A percentile compares a stretch with the other conserved stretches of the same genome.
Conservation (phyloP, 345 rosid genomes). For the Citrus medica region DNA sequence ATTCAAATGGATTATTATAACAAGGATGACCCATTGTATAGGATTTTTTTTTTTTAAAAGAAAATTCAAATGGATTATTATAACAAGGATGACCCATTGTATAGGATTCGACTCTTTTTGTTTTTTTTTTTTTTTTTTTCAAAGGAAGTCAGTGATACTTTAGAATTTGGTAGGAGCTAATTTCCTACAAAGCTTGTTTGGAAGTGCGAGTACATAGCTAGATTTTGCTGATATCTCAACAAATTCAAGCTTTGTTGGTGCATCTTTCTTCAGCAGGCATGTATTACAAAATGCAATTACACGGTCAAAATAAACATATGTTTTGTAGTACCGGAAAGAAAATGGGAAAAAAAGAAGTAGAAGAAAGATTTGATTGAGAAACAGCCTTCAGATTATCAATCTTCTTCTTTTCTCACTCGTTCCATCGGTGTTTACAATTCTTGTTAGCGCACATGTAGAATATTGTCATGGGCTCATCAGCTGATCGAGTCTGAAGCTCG, state of each 20-base stretch:
- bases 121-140: neutral
- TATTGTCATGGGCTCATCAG: conserved; percentile 64
- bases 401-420: conserved; percentile 16
- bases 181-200: neutral
- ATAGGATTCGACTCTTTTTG: conserved; percentile 3
- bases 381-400: too few species aligned
- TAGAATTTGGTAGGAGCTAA: neutral
- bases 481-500: conserved; percentile 62
- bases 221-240: neutral
- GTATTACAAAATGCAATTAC: neutral
- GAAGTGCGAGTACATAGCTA: neutral
- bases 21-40: neutral
- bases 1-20: neutral
- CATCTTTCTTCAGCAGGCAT: neutral
- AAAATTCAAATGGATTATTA: neutral
- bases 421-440: conserved; percentile 44
- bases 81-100: conserved; percentile 2
- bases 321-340: neutral
- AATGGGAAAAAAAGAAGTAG: neutral
- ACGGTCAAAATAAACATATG: too few species aligned
- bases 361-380: too few species aligned
- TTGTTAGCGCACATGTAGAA: conserved; percentile 61
- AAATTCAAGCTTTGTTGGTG: neutral
- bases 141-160: conserved; percentile 5
- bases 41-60: neutral